These are phyloP conservation scores for Zhuliangozyma blackwelliae DNA, from an alignment of 1,139 yeast genomes.

Conservation along the genomic window DNA sequence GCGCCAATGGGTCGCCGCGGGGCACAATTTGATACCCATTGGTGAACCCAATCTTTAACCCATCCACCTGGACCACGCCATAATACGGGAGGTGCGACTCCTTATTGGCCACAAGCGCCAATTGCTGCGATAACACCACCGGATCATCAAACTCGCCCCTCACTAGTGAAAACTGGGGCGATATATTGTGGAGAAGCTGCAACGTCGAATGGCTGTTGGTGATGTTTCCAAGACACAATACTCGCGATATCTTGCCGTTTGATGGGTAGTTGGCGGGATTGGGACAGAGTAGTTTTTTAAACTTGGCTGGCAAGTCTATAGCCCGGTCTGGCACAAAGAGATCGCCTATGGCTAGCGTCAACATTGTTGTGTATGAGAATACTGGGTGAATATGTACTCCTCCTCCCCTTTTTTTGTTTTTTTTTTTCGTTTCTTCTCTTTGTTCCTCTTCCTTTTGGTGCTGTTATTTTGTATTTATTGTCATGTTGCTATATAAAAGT, in stretches of 20 bases:
- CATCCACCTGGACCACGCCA: slow-evolving; percentile 63
- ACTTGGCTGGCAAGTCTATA: slow-evolving; percentile 53
- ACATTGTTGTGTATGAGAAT: slow-evolving; percentile 50
- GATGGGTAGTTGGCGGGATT: slow-evolving; percentile 33
- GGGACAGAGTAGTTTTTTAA: slow-evolving; percentile 66
- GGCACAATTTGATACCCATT: slow-evolving; percentile 86
- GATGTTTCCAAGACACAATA: slow-evolving; percentile 80
- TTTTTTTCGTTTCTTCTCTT: too few relatives aligned
- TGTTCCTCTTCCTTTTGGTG: too few relatives aligned
- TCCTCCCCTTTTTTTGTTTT: too few relatives aligned
- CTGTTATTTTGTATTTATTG: neutral
- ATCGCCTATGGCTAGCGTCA: slow-evolving; percentile 88
- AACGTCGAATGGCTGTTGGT: slow-evolving; percentile 65
- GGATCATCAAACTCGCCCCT: slow-evolving; percentile 68
- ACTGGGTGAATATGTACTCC: too few relatives aligned
- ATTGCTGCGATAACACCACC: slow-evolving; percentile 30
- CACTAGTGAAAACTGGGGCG: slow-evolving; percentile 72
- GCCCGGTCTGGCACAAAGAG: slow-evolving; percentile 86
- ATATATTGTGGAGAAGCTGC: slow-evolving; percentile 59
- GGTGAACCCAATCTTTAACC: slow-evolving; percentile 75
- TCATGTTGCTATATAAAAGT: neutral
- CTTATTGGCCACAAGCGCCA: slow-evolving; percentile 18
- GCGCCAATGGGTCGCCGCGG: slow-evolving; percentile 77
- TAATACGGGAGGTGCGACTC: slow-evolving; percentile 58
- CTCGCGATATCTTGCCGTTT: slow-evolving; percentile 75